Base-by-base conservation (phyloP, 2,329 filamentous ascomycete species). In the Verticillium albo-atrum region DNA sequence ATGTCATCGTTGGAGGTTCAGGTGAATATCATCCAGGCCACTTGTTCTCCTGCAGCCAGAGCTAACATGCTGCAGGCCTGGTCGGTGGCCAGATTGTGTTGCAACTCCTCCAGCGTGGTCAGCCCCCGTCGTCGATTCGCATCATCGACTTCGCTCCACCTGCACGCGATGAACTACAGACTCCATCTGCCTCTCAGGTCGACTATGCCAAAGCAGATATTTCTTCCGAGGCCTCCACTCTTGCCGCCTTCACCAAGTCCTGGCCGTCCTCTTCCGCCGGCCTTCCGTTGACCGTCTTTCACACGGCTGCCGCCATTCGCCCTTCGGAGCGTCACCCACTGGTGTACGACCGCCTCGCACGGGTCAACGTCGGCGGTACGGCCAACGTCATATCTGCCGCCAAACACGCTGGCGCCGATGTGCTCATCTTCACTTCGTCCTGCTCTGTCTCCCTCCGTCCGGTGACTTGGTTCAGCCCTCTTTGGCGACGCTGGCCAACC, bases 261-360 rank as follows among this genome's bases (percentile, higher is more conserved):
- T 86, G 83, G 83, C 71, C 75, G 2, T 55, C 68, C 2, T 67
- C 68, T 1, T 72, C 77, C 5, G 71, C 76, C 5, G 54, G 68
- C 4, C 72, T 79, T 3, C 82, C 82, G 1, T 69, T 86, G 26
- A 84, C 82, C 1, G 82, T 86, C 15, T 84, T 82, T 65, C 83
- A 86, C 70, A 84, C 79, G 1, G 83, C 82, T 2, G 83, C 82
- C 1, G 73, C 78, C 5, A 84, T 86, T 60, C 73, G 81, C 12
- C 76, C 80, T 0, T 75, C 73, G 17, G 82, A 85, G 58, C 77
- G 82, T 6, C 73, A 75, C 55, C 65, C 68, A 53, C 68, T 74
- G 32, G 71, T 80, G 32, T 82, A 84, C 62, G 68, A 72, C 26
- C 75, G 77, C 27, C 75, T 75, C 58, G 74, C 74, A 55, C 69